Base-by-base conservation (phyloP, 148 eudicot species). In the Cornus suecica region DNA sequence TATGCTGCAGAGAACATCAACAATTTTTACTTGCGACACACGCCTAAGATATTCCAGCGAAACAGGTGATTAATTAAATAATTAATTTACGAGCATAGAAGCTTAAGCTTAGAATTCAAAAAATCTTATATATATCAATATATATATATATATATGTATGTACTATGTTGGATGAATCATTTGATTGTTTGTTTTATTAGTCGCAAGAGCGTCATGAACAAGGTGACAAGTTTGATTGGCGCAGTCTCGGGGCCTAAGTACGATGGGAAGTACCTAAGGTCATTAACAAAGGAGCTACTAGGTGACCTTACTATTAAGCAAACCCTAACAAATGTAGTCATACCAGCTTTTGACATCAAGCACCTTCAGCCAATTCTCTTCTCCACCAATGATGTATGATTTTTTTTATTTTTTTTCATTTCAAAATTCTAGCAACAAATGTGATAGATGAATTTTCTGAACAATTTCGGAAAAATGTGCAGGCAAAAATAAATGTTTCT, bases 361-460 rank as follows among this genome's bases (percentile, higher is more conserved):
- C 69, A 34, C 45, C 83, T 84, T 45, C 87, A 84, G 26, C 87
- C 87, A 20, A 34, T 66, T 0, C 79, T 84, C 73, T 84, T 84
- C 83, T 75, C 83, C 15, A 76, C 80, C 10, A 61, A 75, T 9
- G 86, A 86, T 69, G 88, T 86, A 81, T 0, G 56, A 41, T 9
- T 9, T 10, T 45, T 45, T 45, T 45, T 45, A 0, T 9, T 9
- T 45, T 45, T 4, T 32, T 32, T 32, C 7, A 0, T 32, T 32
- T 32, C 7, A 3, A 3, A 3, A 2, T 48, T 48, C 20, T 48
- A 16, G 54, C 54, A 11, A 16, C 20, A 48, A 48, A 11, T 48
- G 54, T 48, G 18, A 48, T 11, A 48, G 0, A 65, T 29, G 10
- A 28, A 10, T 65, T 65, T 3, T 9, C 2, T 3, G 28, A 5